Evolutionary conservation across 225 moss, liverwort and hornwort species (phyloP), one percentile per base, ranked within the genome.

Genomic region (Takakia lepidozioides): DNA sequence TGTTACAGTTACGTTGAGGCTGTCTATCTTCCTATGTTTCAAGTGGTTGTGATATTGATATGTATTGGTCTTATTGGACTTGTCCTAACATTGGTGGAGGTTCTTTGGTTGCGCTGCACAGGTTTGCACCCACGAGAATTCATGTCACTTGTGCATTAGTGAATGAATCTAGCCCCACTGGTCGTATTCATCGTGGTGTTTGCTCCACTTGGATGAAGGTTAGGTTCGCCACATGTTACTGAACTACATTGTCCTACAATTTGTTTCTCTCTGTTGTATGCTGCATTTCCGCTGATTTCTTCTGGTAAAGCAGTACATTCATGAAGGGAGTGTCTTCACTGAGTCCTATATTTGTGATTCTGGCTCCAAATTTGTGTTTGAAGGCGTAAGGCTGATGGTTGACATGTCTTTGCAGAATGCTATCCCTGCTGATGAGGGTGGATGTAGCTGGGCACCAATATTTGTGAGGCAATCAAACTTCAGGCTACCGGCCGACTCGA

Each of bases 121-220:
- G 61, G 51, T 32, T 82, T 38, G 45, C 16, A 22, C 85, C 80
- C 0, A 52, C 57, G 2, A 63, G 71, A 24, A 87, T 98, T 35
- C 90, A 91, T 69, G 90, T 87, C 25, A 98, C 95, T 4, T 98
- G 95, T 44, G 90, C 95, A n/a, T 58, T 98, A 2, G 95, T 98
- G 0, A 25, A 75, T 19, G 90, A 90, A 2, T 30, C 64, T 3
- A 85, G 87, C 44, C 68, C 75, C 5, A 82, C 84, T 2, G 95
- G 87, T 1, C 87, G 82, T 34, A 54, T 87, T 2, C 89, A 90
- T 47, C 79, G 78, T 26, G 95, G 95, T 25, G 90, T 98, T 29
- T 84, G 84, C 52, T 98, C 95, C 2, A 91, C 90, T 9, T 98
- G 95, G 95, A 98, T 98, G 95, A 83, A 85, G 70, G 80, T 74